These are phyloP conservation scores for Neoarthrinium moseri DNA, from an alignment of 2,329 filamentous ascomycete genomes.

Conservation along the genomic window DNA sequence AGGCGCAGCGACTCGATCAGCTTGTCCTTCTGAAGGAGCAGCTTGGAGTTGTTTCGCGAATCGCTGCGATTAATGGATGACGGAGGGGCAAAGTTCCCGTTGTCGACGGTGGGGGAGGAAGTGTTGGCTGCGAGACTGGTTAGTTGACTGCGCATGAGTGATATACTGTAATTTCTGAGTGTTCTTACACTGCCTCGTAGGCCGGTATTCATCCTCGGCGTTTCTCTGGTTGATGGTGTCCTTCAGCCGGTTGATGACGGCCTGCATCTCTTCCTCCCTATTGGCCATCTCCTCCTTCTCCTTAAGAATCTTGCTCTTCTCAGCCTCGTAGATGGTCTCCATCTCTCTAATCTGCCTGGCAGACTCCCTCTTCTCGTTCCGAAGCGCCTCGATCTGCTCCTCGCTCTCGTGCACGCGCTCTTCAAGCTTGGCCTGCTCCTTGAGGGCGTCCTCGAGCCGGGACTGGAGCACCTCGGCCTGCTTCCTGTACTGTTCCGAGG, in stretches of 20 bases:
- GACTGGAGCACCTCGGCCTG: constrained; percentile 83
- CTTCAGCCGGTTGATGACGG: constrained; percentile 87
- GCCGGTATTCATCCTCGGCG: constrained; percentile 54
- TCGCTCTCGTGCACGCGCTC: constrained; percentile 85
- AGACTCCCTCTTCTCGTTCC: constrained; percentile 82
- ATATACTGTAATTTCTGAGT: too few relatives aligned
- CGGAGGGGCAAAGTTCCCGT: constrained; percentile 80
- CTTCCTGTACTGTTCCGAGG: constrained; percentile 77
- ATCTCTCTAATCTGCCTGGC: constrained; percentile 84
- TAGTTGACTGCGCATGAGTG: too few relatives aligned
- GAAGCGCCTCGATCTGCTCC: constrained; percentile 75
- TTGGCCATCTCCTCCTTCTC: constrained; percentile 87
- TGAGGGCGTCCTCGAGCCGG: constrained; percentile 78
- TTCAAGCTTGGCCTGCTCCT: constrained; percentile 83
- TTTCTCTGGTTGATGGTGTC: constrained; percentile 77
- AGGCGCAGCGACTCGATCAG: constrained; percentile 89
- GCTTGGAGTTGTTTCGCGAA: constrained; percentile 83
- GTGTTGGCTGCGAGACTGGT: constrained; percentile 41
- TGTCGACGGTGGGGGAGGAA: constrained; percentile 68
- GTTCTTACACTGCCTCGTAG: constrained; percentile 59
- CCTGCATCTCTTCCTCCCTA: constrained; percentile 86
- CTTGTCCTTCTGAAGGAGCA: constrained; percentile 93
- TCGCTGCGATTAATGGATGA: constrained; percentile 83
- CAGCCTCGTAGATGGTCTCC: constrained; percentile 88
- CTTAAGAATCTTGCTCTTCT: constrained; percentile 81